Conservation (phyloP, 345 rosid species). For the Dimocarpus longan region DNA sequence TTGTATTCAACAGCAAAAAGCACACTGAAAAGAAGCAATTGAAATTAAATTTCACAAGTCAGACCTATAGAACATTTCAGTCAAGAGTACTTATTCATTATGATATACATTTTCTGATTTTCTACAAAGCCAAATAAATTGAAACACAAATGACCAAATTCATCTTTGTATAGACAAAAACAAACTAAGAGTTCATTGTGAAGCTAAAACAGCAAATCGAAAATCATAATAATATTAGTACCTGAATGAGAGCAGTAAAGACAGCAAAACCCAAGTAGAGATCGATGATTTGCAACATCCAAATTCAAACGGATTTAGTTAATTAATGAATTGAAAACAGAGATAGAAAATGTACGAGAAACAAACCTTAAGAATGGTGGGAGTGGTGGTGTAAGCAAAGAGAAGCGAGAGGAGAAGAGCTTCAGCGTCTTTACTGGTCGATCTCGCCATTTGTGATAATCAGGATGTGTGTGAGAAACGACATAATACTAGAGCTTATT, state of each 20-base stretch:
- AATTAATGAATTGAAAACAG: background rate
- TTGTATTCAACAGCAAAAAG: no score
- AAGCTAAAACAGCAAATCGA: background rate
- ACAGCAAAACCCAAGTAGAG: slow-evolving; percentile 78
- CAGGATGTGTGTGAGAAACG: background rate
- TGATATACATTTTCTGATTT: no score
- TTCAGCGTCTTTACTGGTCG: slow-evolving; percentile 65
- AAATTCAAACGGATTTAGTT: background rate
- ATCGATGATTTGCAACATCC: slow-evolving; percentile 71
- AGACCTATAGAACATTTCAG: no score
- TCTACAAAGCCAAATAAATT: no score
- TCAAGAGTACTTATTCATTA: no score
- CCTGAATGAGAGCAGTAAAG: slow-evolving; percentile 91
- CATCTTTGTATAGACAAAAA: background rate
- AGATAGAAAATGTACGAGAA: background rate
- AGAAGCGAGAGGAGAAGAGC: slow-evolving; percentile 74
- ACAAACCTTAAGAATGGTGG: slow-evolving; percentile 63
- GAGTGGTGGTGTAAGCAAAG: slow-evolving; percentile 75
- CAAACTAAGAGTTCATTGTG: background rate
- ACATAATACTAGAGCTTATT: no score
- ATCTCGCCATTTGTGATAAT: slow-evolving; percentile 53
- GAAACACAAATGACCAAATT: background rate
- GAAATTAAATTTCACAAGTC: no score
- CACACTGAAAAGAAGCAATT: no score
- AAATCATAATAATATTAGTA: slow-evolving; percentile 12